A percentile compares a stretch with the other conserved stretches of the same genome.
These are phyloP conservation scores for Rehmannia glutinosa DNA, from an alignment of 257 asterid species.

Conservation along the genomic window DNA sequence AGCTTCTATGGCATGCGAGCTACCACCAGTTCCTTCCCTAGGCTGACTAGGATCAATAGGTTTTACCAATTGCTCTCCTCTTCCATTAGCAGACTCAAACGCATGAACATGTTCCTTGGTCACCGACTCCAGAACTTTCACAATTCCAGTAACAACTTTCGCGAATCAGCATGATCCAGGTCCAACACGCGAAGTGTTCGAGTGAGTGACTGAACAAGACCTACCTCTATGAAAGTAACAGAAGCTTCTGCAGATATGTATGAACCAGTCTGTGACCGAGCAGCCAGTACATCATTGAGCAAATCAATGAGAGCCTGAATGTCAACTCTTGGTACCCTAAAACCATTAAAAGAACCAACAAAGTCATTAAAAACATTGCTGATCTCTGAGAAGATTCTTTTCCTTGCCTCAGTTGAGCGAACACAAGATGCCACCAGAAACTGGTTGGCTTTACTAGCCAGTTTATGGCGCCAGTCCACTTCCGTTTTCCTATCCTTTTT, in stretches of 20 bases:
- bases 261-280: conserved; percentile 91
- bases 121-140: conserved; percentile 85
- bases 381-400: conserved; percentile 74
- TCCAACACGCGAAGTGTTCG: conserved; percentile 68
- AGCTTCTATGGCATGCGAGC: conserved; percentile 40
- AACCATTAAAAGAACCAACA: conserved; percentile 52
- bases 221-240: conserved; percentile 75
- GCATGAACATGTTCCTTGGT: conserved; percentile 92
- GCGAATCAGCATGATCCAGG: conserved; percentile 84
- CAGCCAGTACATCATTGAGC: conserved; percentile 80
- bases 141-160: conserved; percentile 70
- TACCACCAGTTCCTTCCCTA: conserved; percentile 42
- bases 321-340: conserved; percentile 55
- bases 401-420: conserved; percentile 91
- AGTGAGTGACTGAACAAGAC: conserved; percentile 72
- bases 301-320: conserved; percentile 69
- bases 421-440: conserved; percentile 90
- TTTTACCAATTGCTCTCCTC: conserved; percentile 48
- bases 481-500: conserved; percentile 76
- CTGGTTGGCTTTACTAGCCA: conserved; percentile 84
- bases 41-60: conserved; percentile 46
- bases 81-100: conserved; percentile 54
- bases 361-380: conserved; percentile 61
- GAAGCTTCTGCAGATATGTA: conserved; percentile 88
- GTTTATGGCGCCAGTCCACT: conserved; percentile 94